Base-by-base conservation (phyloP, 108 stramenopile genomes). In the Fistulifera solaris region DNA sequence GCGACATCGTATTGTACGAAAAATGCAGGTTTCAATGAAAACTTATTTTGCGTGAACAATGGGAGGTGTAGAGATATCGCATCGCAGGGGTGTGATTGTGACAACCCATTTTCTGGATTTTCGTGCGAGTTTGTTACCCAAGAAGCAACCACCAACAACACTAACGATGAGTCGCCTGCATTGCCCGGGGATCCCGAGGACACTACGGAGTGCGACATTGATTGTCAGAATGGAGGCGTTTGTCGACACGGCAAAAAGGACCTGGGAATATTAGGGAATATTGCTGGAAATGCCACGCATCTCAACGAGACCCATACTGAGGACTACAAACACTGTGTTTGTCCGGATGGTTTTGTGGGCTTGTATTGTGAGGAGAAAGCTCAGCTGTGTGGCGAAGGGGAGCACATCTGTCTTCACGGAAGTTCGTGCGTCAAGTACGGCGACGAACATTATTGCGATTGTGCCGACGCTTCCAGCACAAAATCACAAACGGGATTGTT, bases 241-340 rank as follows among this genome's bases (percentile, higher is more conserved):
- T 76, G 75, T 47, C 47, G 54, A 0, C 45, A 69, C 15, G 73
- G 73, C 11, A 64, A 50, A 6, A 69, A 75, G 52, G 73, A 69
- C 17, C 19, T 48, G 8, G 58, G 63, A 8, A n/a, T 41, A 54
- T 35, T 62, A 16, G 28, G 44, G 10, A 51, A 59, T 0, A 35
- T 35, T 35, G 3, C 31, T 3, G 15, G 55, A 56, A 11, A 19
- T 16, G 56, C 40, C 2, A 10, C 40, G 6, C 40, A 57, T 45
- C 44, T 59, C 57, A 40, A 46, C 51, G 8, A 65, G 47, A 6
- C 58, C 50, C 28, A 24, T 12, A 27, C 49, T 39, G 62, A 65
- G 13, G 40, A 68, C 38, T 73, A 68, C 39, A 67, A 74, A 43
- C 73, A 80, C 59, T 80, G 78, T 50, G 65, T 62, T 28, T 80